Base-by-base conservation (phyloP, 208 protist genomes). In the Trypanosoma platydactyli region DNA sequence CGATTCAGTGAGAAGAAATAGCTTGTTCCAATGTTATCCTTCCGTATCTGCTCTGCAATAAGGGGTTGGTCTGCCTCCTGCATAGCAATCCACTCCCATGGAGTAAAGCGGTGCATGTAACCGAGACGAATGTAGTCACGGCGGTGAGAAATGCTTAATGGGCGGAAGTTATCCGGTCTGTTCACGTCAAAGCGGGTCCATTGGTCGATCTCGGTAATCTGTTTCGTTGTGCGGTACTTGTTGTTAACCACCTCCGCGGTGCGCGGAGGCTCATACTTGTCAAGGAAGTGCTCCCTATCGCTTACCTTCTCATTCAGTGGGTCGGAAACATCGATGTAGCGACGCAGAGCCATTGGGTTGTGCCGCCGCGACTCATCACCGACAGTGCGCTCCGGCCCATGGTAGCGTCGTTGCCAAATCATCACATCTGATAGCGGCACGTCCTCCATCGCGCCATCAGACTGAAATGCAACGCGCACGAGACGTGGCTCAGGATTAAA, bases 21-120 rank as follows among this genome's bases (percentile, higher is more conserved):
- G 75, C 84, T 91, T 51, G 60, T 33, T 25, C 88, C 88, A 33
- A 88, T 51, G 73, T 96, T 79, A 64, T 96, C 88, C 41, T 74
- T 59, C 29, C 88, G 86, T 20, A 94, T 84, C 56, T 89, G 90
- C 35, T 94, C 88, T 7, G 81, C 59, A 27, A 96, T 79, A 49
- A 96, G 67, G 5, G 91, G 91, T 76, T 96, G 91, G 68, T 96
- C 91, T 12, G 76, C 88, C 65, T 94, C 88, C 73, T 96, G 91
- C 18, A 87, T 62, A n/a, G 79, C 74, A 56, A 96, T 96, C 88
- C 88, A 94, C 64, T 96, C 88, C 91, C 91, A 96, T 56, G 91
- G 91, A 16, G 91, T 96, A 77, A 79, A 96, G 59, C 79, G 76
- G 45, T 86, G 91, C 68, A 91, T 67, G 81, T 94, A 96, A 41